Evolutionary conservation across 495 filamentous ascomycete species (phyloP), one percentile per base, ranked within the genome.

Genomic region (Daldinia childiae): DNA sequence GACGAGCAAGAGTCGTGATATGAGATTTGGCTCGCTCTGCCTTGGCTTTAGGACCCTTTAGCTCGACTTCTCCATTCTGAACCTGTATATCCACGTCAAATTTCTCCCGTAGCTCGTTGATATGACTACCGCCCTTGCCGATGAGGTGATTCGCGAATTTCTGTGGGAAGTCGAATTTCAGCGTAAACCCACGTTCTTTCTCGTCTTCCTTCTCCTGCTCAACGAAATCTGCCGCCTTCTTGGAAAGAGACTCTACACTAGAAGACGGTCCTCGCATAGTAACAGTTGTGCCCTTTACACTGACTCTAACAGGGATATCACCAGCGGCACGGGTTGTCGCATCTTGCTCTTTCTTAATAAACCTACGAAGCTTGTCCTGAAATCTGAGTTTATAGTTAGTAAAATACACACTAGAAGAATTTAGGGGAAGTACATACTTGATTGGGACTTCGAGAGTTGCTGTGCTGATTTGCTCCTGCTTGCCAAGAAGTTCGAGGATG

Each of bases 11-110:
- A 58, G 87, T 85, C 59, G 89, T 79, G 75, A 98, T 96, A 68
- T 94, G 88, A 27, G 87, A 74, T 77, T 89, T 94, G 68, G 92
- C 91, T 27, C 89, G 90, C 76, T 97, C 93, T 7, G 93, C 93
- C 83, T 89, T 88, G 39, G 86, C 85, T 74, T 86, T 84, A 32
- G 87, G 85, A 41, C 88, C 88, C 68, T 85, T 89, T 12, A 90
- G 80, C 64, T 87, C 84, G n/a, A 89, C 86, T 66, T 84, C 84
- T 24, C 88, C 88, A 63, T 90, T 86, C 50, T 97, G 92, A 36
- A 98, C 88, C 76, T 96, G 92, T 72, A 99, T 98, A 50, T 98
- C 95, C 34, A 99, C 96, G 77, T 98, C 96, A 72, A 96, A 97
- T 77, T 95, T 93, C 34, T 98, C 95, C 17, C 94, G 91, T n/a